phyloP scores from a whole-genome alignment of 192 early-diverging fungal genomes.

The Mortierella alpina region DNA sequence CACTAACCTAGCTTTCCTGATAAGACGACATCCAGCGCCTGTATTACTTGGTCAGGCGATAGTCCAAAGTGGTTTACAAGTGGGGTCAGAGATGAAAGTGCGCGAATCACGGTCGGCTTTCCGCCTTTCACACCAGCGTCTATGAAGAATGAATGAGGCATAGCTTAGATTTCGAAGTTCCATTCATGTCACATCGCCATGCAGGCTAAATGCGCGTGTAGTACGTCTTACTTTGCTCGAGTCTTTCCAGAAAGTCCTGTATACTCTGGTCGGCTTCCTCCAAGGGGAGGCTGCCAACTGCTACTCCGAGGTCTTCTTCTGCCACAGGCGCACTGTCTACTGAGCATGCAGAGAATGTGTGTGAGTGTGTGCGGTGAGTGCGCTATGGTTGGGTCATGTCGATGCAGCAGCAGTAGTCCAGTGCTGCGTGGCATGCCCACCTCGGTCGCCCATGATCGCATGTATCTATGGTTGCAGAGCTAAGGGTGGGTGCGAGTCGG shows the following conservation, averaged over 20 bases:
- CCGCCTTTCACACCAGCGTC: conserved; percentile 48
- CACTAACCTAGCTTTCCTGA: conserved; percentile 43
- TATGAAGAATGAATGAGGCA: not conserved
- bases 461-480: not conserved
- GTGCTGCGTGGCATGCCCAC: not conserved
- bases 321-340: not conserved
- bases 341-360: no score
- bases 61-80: conserved; percentile 42
- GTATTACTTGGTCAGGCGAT: conserved; percentile 25
- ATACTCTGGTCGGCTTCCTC: conserved; percentile 34
- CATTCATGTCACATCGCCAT: no score
- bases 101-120: conserved; percentile 12
- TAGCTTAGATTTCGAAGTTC: no score
- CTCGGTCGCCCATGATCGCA: conserved; percentile 6
- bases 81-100: conserved; percentile 25
- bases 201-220: not conserved
- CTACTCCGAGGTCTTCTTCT: no score
- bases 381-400: not conserved
- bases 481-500: not conserved
- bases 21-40: conserved; percentile 47
- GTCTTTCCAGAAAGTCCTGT: conserved; percentile 23
- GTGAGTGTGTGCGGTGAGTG: not conserved
- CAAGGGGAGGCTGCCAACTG: conserved; percentile 13
- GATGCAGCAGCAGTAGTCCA: not conserved
- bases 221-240: conserved; percentile 29